Percentiles rank a stretch among this genome's conserved stretches.
Evolutionary conservation across 148 eudicot genomes (phyloP).

Genomic region (Camellia sinensis): DNA sequence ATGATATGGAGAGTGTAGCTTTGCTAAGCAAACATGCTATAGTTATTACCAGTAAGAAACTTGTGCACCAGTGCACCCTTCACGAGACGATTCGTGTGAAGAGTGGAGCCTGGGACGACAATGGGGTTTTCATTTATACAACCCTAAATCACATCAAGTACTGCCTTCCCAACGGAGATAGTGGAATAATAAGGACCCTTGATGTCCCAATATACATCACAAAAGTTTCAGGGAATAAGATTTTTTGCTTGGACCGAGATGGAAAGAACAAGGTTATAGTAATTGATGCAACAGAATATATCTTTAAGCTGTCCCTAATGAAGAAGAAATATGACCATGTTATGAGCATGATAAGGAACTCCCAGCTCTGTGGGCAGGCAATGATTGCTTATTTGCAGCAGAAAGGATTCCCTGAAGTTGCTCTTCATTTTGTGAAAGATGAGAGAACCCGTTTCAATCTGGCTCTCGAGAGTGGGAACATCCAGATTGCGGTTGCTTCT

Average conservation of each 20-base stretch:
- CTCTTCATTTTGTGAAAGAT: constrained; percentile 81
- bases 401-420: constrained; percentile 87
- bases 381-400: constrained; percentile 87
- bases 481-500: constrained; percentile 76
- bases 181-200: constrained; percentile 77
- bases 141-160: constrained; percentile 81
- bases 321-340: constrained; percentile 75
- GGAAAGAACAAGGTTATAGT: constrained; percentile 63
- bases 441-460: constrained; percentile 76
- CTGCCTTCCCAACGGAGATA: constrained; percentile 92
- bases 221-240: constrained; percentile 58
- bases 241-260: constrained; percentile 80
- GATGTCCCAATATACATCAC: constrained; percentile 76
- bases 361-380: constrained; percentile 82
- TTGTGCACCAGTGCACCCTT: constrained; percentile 77
- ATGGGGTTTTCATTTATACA: constrained; percentile 81
- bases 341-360: constrained; percentile 80
- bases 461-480: constrained; percentile 73
- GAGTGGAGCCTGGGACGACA: constrained; percentile 91
- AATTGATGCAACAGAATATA: constrained; percentile 74
- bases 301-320: constrained; percentile 63
- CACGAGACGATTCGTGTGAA: constrained; percentile 87
- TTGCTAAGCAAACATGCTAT: constrained; percentile 79
- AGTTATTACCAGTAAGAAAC: constrained; percentile 67
- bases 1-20: constrained; percentile 88